phyloP scores from a whole-genome alignment of 495 filamentous ascomycete genomes.

The Podospora comata region DNA sequence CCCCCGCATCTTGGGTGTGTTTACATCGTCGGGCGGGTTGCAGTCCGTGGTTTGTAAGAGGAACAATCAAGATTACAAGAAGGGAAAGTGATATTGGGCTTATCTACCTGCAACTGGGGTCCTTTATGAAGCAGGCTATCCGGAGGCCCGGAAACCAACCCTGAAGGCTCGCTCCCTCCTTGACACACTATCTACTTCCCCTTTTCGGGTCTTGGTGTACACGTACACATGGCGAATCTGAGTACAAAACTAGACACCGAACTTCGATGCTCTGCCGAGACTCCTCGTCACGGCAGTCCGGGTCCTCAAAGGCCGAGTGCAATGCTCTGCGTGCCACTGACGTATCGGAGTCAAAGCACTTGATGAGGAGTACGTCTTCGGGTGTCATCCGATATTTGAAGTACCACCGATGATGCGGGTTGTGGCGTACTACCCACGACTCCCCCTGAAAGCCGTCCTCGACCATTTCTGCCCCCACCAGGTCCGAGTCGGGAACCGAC shows the following conservation, averaged over 20 bases:
- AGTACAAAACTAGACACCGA: slow-evolving; percentile 49
- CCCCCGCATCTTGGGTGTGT: slow-evolving; percentile 9
- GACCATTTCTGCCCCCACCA: slow-evolving; percentile 64
- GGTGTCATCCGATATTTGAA: slow-evolving; percentile 66
- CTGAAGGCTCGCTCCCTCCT: not conserved
- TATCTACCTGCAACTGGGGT: slow-evolving; percentile 6
- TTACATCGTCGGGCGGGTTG: not conserved
- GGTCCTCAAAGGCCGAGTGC: slow-evolving; percentile 60
- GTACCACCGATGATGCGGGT: slow-evolving; percentile 60
- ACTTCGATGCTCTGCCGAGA: slow-evolving; percentile 62
- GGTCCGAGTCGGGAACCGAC: slow-evolving; percentile 59
- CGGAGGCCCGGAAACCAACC: slow-evolving; percentile 5
- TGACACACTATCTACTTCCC: not conserved
- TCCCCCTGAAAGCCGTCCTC: slow-evolving; percentile 67
- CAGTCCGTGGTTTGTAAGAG: not conserved
- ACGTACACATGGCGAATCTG: not conserved
- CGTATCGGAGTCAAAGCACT: slow-evolving; percentile 65
- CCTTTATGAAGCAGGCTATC: not conserved
- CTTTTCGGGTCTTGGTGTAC: slow-evolving; percentile 1
- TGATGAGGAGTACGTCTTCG: slow-evolving; percentile 59
- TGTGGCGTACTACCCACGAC: slow-evolving; percentile 64
- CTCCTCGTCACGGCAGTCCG: slow-evolving; percentile 40
- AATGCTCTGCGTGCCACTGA: slow-evolving; percentile 58
- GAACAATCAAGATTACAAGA: not conserved
- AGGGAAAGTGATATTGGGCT: not conserved